These are phyloP conservation scores for Colletotrichum cordylinicola DNA, from an alignment of 2,329 filamentous ascomycete genomes.

Conservation along the genomic window DNA sequence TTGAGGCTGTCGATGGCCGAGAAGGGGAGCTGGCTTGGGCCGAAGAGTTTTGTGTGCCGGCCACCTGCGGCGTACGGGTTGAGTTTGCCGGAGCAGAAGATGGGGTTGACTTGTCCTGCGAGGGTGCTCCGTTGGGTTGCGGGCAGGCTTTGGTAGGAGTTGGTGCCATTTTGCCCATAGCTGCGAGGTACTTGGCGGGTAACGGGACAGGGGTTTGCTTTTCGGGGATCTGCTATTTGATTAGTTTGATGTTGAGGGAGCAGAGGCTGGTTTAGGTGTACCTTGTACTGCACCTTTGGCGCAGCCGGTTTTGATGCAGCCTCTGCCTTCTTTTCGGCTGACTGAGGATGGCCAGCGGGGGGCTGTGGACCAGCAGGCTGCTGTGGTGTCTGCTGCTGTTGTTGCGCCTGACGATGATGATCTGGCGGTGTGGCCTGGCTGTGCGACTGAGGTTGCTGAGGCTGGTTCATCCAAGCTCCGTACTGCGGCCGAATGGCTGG, in stretches of 20 bases:
- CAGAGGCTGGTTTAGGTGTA: constrained; percentile 25
- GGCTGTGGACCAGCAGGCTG: background rate
- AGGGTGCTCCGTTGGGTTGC: background rate
- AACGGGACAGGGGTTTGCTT: constrained; percentile 51
- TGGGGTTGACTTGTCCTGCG: background rate
- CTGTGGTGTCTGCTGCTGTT: background rate
- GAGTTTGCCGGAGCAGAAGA: background rate
- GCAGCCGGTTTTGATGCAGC: constrained; percentile 2
- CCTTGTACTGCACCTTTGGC: constrained; percentile 25
- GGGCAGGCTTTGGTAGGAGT: constrained; percentile 10
- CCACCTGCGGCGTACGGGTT: background rate
- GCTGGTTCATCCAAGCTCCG: constrained; percentile 20
- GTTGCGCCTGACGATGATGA: background rate
- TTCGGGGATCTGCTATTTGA: constrained; percentile 35
- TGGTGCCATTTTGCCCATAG: constrained; percentile 37
- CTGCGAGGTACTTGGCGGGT: constrained; percentile 48
- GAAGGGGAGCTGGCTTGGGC: background rate
- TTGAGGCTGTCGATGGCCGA: background rate
- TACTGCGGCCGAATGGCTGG: constrained; percentile 42
- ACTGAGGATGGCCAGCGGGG: background rate
- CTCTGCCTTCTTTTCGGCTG: background rate
- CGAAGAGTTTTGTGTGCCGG: background rate
- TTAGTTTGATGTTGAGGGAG: constrained; percentile 22
- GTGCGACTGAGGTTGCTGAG: background rate
- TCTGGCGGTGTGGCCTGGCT: constrained; percentile 23